Conservation (phyloP, 1,139 yeast genomes). For the Saccharomyces hybrid region DNA sequence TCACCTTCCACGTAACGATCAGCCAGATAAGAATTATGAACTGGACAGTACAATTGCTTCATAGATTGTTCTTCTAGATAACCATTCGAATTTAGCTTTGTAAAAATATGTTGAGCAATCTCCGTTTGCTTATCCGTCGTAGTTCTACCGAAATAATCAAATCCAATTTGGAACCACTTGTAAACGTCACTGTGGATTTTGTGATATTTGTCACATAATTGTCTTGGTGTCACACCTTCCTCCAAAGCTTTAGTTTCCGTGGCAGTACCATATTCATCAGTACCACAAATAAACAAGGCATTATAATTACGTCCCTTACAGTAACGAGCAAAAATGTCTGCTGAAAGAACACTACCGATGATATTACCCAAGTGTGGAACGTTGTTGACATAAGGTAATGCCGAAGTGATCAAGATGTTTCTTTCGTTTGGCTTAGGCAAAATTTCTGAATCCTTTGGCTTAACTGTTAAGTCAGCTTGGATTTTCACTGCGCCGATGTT, state of each 20-base stretch:
- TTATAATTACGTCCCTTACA: slow-evolving; percentile 85
- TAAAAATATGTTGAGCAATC: slow-evolving; percentile 89
- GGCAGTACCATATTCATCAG: slow-evolving; percentile 99
- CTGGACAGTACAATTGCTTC: slow-evolving; percentile 86
- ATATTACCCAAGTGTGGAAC: slow-evolving; percentile 98
- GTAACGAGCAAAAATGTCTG: slow-evolving; percentile 90
- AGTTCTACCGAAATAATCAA: slow-evolving; percentile 94
- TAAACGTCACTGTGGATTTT: slow-evolving; percentile 80
- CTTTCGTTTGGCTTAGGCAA: slow-evolving; percentile 63
- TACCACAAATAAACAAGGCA: slow-evolving; percentile 84
- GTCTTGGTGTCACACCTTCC: slow-evolving; percentile 79
- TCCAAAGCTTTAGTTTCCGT: slow-evolving; percentile 97
- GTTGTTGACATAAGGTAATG: slow-evolving; percentile 94
- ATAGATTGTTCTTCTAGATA: slow-evolving; percentile 79
- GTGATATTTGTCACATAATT: slow-evolving; percentile 86
- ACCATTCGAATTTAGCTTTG: slow-evolving; percentile 64
- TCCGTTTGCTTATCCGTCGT: slow-evolving; percentile 88
- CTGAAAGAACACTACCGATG: slow-evolving; percentile 88
- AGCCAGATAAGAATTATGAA: slow-evolving; percentile 85
- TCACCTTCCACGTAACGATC: slow-evolving; percentile 97
- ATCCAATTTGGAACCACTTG: slow-evolving; percentile 94
- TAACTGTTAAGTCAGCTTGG: slow-evolving; percentile 38
- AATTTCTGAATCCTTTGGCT: slow-evolving; percentile 30
- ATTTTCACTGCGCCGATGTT: slow-evolving; percentile 54
- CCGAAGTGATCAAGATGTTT: slow-evolving; percentile 86